Base-by-base conservation (phyloP, 106 monocot species). In the Acorus gramineus region DNA sequence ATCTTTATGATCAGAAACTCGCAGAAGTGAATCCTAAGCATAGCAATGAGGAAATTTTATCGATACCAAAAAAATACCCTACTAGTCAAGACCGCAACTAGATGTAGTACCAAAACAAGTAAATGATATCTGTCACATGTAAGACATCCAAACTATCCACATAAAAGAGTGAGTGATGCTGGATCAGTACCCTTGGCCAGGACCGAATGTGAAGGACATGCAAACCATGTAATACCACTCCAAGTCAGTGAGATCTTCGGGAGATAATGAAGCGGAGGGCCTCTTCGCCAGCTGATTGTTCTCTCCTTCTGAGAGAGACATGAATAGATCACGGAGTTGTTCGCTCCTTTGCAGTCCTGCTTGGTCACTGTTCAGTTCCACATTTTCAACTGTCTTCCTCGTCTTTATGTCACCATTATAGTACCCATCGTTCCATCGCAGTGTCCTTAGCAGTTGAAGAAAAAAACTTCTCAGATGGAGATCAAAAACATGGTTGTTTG, bases 211-310 rank as follows among this genome's bases (percentile, higher is more conserved):
- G 86, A 89, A 94, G 61, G 93, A 86, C 93, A 89, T 94, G 78
- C 93, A 94, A 57, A 94, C 84, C 72, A 94, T 64, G 79, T 89
- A 94, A 64, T 89, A 94, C 93, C 89, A 94, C 71, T 90, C 93
- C 0, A 75, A 61, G 57, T 89, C 81, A 8, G 84, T 81, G 12
- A 94, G 73, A 77, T 94, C 93, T 69, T 94, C 93, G 48, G 89
- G 93, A 68, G 81, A 89, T 50, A 94, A 73, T 57, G 89, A 86
- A 59, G 80, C 79, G 46, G 80, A 82, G 44, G 89, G 93, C 67
- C 93, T 78, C 69, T 58, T 86, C 28, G 53, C 73, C 9, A 71
- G 81, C 61, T 72, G 86, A 79, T 77, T 82, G 72, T 61, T 66
- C 42, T 86, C 93, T 11, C 81, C 93, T 5, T 79, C 68, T 6